Base-by-base conservation (phyloP, 768 basidiomycete species). In the Udeniomyces megalosporus region DNA sequence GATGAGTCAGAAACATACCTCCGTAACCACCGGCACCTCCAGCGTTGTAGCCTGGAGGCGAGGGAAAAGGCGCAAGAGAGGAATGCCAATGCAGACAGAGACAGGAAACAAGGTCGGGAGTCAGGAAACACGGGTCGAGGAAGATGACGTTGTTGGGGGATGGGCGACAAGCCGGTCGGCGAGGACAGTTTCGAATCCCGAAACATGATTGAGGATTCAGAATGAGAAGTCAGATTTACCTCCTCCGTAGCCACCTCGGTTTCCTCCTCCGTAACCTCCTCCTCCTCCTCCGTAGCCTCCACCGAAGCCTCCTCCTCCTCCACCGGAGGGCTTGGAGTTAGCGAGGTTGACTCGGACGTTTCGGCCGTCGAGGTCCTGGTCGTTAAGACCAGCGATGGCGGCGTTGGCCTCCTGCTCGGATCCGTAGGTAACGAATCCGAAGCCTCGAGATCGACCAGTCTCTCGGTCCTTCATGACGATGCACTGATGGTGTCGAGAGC, bases 381-480 rank as follows among this genome's bases (percentile, higher is more conserved):
- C 92, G 76, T 96, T 85, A 73, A 93, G 76, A 46, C 73, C 76
- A 49, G 55, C 64, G 72, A 95, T 93, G 49, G 92, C 90, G 64
- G 77, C 77, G 12, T 85, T 77, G 49, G 92, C 92, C 73, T 93
- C 89, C 32, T 74, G 70, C 14, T 70, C 48, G 52, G 74, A 72
- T 53, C 64, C 67, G 70, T 70, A 75, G 67, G 75, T 75, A 66
- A 96, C 91, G 76, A 96, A 96, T 66, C 92, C 92, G 74, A 96
- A 96, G 71, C 92, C 92, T 72, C 92, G 85, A 67, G 89, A 93
- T 72, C 92, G 88, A 65, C 88, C 87, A 68, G 93, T 96, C 72
- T 95, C 93, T 73, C 91, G 88, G 77, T 97, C 92, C 78, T 88
- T 86, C 91, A 93, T 93, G 74, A 93, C 90, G 77, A 93, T 90